A percentile compares a stretch with the other conserved stretches of the same genome.
Evolutionary conservation across 23 red algal species (phyloP).

Genomic region (Gracilariopsis chorda): DNA sequence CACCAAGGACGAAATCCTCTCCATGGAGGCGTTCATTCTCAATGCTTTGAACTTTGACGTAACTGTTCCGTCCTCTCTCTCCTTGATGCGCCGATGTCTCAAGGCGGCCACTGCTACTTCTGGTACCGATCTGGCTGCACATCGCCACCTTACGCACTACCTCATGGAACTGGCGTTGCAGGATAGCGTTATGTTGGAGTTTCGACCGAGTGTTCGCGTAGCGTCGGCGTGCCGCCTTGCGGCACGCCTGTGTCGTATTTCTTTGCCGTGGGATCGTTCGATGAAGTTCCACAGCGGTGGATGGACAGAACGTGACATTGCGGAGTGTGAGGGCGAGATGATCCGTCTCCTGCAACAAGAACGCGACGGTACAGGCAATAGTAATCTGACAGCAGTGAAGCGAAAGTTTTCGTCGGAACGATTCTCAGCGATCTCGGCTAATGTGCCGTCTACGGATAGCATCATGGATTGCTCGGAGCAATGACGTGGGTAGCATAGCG

Average conservation of each 20-base stretch:
- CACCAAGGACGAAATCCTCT: constrained; percentile 81
- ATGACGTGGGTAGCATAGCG: neutral
- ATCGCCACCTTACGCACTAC: constrained; percentile 59
- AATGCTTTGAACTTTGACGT: constrained; percentile 90
- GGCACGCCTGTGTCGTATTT: constrained; percentile 41
- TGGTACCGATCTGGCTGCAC: neutral
- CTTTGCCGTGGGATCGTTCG: constrained; percentile 17
- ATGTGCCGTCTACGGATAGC: neutral
- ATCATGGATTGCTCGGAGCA: constrained; percentile 22
- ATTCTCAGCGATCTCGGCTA: constrained; percentile 57
- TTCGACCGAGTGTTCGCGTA: constrained; percentile 52
- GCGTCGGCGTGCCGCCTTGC: constrained; percentile 47
- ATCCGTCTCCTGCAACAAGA: constrained; percentile 42
- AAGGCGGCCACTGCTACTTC: constrained; percentile 56
- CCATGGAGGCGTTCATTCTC: constrained; percentile 93
- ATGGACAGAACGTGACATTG: constrained; percentile 63
- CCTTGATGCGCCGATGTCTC: constrained; percentile 75
- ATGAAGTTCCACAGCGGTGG: constrained; percentile 67
- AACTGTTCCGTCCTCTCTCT: constrained; percentile 84
- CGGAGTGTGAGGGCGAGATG: constrained; percentile 60
- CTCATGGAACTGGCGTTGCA: constrained; percentile 82
- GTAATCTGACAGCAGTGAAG: constrained; percentile 89
- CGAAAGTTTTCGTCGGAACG: constrained; percentile 75
- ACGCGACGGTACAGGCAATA: constrained; percentile 12
- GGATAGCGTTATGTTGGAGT: constrained; percentile 68